These are phyloP conservation scores for Phoma sp. DNA, from an alignment of 2,329 filamentous ascomycete species.

Conservation along the genomic window DNA sequence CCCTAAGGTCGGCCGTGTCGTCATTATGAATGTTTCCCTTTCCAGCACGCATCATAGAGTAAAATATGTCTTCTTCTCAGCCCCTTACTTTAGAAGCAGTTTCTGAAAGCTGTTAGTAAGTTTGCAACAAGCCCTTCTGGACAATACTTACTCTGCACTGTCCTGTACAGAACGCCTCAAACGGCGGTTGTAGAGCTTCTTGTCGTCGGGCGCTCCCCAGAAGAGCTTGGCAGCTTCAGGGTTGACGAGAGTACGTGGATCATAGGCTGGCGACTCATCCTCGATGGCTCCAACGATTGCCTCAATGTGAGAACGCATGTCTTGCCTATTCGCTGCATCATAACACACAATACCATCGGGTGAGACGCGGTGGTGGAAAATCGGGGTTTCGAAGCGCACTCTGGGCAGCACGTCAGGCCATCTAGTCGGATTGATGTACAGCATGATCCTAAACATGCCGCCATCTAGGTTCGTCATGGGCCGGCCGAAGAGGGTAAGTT, in stretches of 20 bases:
- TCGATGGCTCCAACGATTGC: constrained; percentile 83
- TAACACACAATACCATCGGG: constrained; percentile 84
- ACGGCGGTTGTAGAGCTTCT: constrained; percentile 82
- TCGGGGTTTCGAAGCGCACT: constrained; percentile 76
- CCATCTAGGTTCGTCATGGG: constrained; percentile 94
- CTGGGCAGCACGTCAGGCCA: constrained; percentile 91
- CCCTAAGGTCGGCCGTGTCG: constrained; percentile 26
- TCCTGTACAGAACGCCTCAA: constrained; percentile 76
- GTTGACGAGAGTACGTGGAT: constrained; percentile 86
- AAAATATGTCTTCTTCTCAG: background rate
- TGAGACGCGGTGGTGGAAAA: constrained; percentile 90
- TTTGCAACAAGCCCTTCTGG: background rate
- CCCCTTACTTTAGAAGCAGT: constrained; percentile 27
- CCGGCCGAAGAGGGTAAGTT: constrained; percentile 84
- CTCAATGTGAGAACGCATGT: constrained; percentile 82
- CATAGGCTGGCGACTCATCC: constrained; percentile 85
- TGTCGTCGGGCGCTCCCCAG: constrained; percentile 80
- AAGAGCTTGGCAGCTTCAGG: constrained; percentile 84
- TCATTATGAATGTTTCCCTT: constrained; percentile 2
- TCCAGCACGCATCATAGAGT: background rate
- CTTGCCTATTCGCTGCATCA: constrained; percentile 68
- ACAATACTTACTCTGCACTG: constrained; percentile 51
- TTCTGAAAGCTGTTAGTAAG: constrained; percentile 13
- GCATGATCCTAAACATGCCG: constrained; percentile 78
- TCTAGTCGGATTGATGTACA: constrained; percentile 74